These are phyloP conservation scores for Auricularia sp. DNA, from an alignment of 768 basidiomycete genomes.

Conservation along the genomic window DNA sequence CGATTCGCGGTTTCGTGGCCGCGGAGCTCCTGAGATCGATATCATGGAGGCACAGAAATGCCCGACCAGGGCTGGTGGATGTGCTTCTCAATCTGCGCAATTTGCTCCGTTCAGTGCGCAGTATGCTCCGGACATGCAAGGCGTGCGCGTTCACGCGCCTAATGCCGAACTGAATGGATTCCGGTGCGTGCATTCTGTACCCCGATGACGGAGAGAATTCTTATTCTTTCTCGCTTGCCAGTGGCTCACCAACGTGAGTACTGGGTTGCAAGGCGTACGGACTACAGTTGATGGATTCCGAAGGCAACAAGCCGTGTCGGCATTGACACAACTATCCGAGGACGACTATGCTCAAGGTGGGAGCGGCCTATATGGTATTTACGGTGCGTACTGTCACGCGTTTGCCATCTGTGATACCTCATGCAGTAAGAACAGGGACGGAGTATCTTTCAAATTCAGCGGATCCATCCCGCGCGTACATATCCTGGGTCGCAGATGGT, in stretches of 20 bases:
- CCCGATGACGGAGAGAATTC: conserved; percentile 45
- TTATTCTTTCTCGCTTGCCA: conserved; percentile 5
- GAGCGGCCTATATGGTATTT: conserved; percentile 25
- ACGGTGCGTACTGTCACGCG: neutral
- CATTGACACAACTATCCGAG: conserved; percentile 74
- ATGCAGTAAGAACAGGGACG: conserved; percentile 8
- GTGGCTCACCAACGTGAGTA: conserved; percentile 40
- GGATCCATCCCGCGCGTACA: conserved; percentile 62
- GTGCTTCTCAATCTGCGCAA: conserved; percentile 69
- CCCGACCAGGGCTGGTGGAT: conserved; percentile 39
- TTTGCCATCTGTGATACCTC: neutral
- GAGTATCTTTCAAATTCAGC: conserved; percentile 73
- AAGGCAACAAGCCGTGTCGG: conserved; percentile 61
- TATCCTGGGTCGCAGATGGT: conserved; percentile 63
- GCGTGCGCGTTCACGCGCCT: conserved; percentile 46
- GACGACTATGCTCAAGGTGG: conserved; percentile 55
- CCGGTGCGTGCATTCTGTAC: conserved; percentile 72
- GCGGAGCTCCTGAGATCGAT: conserved; percentile 85
- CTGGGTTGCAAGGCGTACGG: too few relatives aligned
- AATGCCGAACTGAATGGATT: conserved; percentile 52
- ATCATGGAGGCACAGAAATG: conserved; percentile 74
- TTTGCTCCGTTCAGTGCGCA: conserved; percentile 71
- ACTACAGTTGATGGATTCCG: neutral
- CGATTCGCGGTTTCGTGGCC: conserved; percentile 45
- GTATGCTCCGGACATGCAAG: conserved; percentile 61